Base-by-base conservation (phyloP, 495 filamentous ascomycete genomes). In the Penicillium arizonense region DNA sequence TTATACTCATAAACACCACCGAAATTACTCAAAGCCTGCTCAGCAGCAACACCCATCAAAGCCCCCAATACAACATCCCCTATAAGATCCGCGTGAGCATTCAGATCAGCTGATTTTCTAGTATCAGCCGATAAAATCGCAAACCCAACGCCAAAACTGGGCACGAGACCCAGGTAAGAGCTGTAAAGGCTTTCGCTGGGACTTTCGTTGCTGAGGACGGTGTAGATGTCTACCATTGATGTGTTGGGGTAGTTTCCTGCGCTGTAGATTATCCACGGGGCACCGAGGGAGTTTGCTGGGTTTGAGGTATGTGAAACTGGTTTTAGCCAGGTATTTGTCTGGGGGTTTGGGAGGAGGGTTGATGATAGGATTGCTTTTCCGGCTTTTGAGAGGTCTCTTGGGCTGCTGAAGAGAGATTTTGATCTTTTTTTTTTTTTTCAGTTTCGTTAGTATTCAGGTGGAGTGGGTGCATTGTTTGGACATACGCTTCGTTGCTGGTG, bases 71-170 rank as follows among this genome's bases (percentile, higher is more conserved):
- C 13, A 0, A 74, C 48, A 4, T 60, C 43, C n/a, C 56, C 55
- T 42, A 73, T 55, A 13, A 59, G 43, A 45, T 70, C 63, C 2
- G 62, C 58, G 32, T 73, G 52, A 12, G 45, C 44, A 10, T 67
- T 64, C 18, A 70, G 41, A 21, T 67, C 59, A 2, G 61, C 54
- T 3, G 59, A 55, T 1, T 49, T 37, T 13, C 54, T 28, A 16
- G 52, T 64, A 16, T 69, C 77, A 8, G 68, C 76, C 6, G 68
- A 64, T 3, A 82, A 62, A 26, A 82, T 61, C 9, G 68, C 67
- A 36, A 76, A 78, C 51, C 78, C 77, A 18, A 82, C 59, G 48
- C 68, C 73, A 50, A 74, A 81, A 61, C 81, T 78, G 0, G 79
- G 78, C 18, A 78, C 60, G 1, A 82, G 61, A 2, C 65, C 71